Conservation (phyloP, 768 basidiomycete species). For the Mycena polygramma region DNA sequence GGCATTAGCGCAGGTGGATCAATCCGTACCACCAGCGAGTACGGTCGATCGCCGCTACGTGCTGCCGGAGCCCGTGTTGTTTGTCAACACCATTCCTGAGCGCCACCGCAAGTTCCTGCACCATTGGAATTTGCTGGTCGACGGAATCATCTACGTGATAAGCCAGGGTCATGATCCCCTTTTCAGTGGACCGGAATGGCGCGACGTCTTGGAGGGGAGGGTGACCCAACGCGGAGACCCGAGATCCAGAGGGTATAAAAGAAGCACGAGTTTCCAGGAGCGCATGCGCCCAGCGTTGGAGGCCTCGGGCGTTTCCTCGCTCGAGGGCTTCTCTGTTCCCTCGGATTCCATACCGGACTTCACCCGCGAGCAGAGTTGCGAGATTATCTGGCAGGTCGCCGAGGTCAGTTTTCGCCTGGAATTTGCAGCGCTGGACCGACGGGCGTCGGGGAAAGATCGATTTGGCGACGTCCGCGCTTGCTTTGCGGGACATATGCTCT, state of each 20-base stretch:
- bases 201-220: background rate
- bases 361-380: background rate
- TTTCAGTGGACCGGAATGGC: background rate
- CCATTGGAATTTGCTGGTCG: background rate
- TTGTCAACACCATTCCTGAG: background rate
- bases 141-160: background rate
- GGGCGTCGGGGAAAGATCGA: background rate
- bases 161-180: background rate
- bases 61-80: background rate
- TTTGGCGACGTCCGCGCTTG: background rate
- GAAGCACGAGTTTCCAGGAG: background rate
- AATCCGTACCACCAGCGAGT: background rate
- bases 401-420: slow-evolving; percentile 11
- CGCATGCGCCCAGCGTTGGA: background rate
- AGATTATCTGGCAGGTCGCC: slow-evolving; percentile 8
- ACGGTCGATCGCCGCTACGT: background rate
- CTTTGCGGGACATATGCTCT: slow-evolving; percentile 2
- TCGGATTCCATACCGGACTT: background rate
- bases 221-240: background rate
- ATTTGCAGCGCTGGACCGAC: slow-evolving; percentile 5
- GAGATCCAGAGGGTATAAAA: background rate
- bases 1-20: background rate
- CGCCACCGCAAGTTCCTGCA: background rate
- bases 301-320: background rate
- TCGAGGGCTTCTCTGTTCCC: slow-evolving; percentile 8